Evolutionary conservation across 805 yeast genomes (phyloP).

Genomic region (Yarrowia keelungensis): DNA sequence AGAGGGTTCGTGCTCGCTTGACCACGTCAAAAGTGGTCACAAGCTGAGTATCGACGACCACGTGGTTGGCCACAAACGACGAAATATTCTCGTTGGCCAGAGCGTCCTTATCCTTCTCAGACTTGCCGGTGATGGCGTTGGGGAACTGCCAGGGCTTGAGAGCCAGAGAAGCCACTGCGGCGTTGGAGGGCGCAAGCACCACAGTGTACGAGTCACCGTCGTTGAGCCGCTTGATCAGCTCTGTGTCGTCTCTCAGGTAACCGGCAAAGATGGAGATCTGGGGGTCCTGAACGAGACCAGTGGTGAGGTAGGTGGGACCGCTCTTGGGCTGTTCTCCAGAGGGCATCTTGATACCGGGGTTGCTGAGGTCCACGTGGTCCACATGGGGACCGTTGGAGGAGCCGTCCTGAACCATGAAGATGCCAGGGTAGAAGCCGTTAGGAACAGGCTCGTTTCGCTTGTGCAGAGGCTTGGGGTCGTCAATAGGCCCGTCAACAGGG

Average conservation of each 20-base stretch:
- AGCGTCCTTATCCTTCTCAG: conserved; percentile 57
- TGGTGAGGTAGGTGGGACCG: conserved; percentile 49
- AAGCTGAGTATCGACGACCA: conserved; percentile 47
- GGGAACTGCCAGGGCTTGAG: conserved; percentile 89
- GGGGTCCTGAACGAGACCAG: conserved; percentile 52
- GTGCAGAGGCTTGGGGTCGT: conserved; percentile 4
- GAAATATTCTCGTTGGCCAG: conserved; percentile 60
- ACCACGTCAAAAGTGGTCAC: conserved; percentile 21
- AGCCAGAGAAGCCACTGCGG: conserved; percentile 59
- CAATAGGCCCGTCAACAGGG: conserved; percentile 31
- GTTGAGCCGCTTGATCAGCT: conserved; percentile 58
- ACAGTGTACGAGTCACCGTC: conserved; percentile 54
- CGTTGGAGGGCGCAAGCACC: conserved; percentile 75
- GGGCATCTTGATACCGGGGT: conserved; percentile 20
- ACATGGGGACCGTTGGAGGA: conserved; percentile 12
- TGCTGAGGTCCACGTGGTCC: conserved; percentile 37
- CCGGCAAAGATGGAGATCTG: conserved; percentile 69
- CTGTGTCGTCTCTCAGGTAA: conserved; percentile 69
- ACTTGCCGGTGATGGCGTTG: conserved; percentile 52
- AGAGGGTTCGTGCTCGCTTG: conserved; percentile 46
- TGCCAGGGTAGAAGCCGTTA: conserved; percentile 25
- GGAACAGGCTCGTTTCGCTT: conserved; percentile 25
- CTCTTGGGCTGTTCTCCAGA: conserved; percentile 47
- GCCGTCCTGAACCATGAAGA: conserved; percentile 32
- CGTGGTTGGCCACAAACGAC: conserved; percentile 68